Evolutionary conservation across 2,329 filamentous ascomycete genomes (phyloP).

Genomic region (Exophiala sideris): DNA sequence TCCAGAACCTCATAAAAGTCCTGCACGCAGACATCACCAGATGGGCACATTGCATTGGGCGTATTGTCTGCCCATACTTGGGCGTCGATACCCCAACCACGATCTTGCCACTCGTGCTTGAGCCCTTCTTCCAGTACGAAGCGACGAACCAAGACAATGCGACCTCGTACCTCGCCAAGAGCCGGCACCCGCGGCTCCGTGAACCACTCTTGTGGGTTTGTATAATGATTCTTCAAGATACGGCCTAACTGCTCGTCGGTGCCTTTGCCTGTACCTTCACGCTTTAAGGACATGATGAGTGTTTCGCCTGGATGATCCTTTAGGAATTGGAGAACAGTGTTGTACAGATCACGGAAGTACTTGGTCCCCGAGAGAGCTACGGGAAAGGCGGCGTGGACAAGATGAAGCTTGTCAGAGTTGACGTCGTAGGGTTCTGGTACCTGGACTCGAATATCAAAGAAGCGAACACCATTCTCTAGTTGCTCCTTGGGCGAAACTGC

Average conservation of each 20-base stretch:
- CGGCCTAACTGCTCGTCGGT: slow-evolving; percentile 75
- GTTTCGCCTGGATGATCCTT: slow-evolving; percentile 74
- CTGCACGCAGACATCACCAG: slow-evolving; percentile 77
- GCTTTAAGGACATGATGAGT: slow-evolving; percentile 82
- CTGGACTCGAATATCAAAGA: slow-evolving; percentile 86
- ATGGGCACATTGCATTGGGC: slow-evolving; percentile 65
- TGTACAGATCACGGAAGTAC: slow-evolving; percentile 70
- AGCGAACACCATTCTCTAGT: slow-evolving; percentile 84
- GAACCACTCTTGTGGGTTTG: slow-evolving; percentile 66
- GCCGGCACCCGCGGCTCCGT: slow-evolving; percentile 72
- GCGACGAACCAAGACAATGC: slow-evolving; percentile 78
- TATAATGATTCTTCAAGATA: slow-evolving; percentile 71
- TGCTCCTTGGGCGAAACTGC: slow-evolving; percentile 73
- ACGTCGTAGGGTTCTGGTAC: slow-evolving; percentile 56
- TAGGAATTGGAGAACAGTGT: slow-evolving; percentile 71
- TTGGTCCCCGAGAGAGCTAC: slow-evolving; percentile 78
- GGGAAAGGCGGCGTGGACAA: slow-evolving; percentile 89
- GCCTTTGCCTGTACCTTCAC: slow-evolving; percentile 78
- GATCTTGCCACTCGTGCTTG: slow-evolving; percentile 44
- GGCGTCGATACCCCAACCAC: slow-evolving; percentile 58
- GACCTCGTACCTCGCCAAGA: slow-evolving; percentile 74
- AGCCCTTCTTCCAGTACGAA: slow-evolving; percentile 61
- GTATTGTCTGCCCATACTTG: slow-evolving; percentile 84
- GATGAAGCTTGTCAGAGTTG: slow-evolving; percentile 64
- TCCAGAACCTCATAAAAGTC: slow-evolving; percentile 90